These are phyloP conservation scores for Cryphonectria naterciae DNA, from an alignment of 2,329 filamentous ascomycete genomes.

Conservation along the genomic window DNA sequence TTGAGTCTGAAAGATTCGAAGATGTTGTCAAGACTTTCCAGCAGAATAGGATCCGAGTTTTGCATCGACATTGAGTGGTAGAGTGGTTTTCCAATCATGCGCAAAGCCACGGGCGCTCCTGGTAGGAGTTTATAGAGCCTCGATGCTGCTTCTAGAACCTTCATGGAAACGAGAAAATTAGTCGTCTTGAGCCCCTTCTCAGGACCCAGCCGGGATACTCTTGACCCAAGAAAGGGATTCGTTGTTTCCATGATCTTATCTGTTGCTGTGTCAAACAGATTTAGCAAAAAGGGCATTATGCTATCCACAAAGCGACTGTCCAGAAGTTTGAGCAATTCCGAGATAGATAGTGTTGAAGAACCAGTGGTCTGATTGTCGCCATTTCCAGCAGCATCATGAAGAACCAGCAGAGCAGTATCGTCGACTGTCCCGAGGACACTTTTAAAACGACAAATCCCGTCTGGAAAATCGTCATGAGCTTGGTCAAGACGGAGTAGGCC, in stretches of 20 bases:
- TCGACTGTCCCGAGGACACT: background rate
- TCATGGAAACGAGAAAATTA: background rate
- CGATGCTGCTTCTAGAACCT: background rate
- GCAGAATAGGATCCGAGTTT: accelerated
- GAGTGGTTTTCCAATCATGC: background rate
- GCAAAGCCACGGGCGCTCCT: background rate
- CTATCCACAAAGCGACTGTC: background rate
- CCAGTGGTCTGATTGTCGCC: background rate
- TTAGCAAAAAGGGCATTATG: background rate
- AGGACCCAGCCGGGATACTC: no score
- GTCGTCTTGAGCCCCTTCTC: background rate
- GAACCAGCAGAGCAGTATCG: background rate
- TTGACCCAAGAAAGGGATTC: no score
- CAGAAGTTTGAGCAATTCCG: background rate
- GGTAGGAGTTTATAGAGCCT: background rate
- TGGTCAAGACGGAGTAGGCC: background rate
- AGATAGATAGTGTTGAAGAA: background rate
- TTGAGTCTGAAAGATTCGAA: background rate
- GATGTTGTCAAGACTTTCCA: background rate
- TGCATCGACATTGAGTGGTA: no score
- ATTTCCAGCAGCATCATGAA: background rate
- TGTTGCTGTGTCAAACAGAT: background rate
- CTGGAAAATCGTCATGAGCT: background rate
- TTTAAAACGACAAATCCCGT: background rate
- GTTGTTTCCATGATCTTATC: background rate